These are phyloP conservation scores for Vitis hybrid DNA, from an alignment of 177 flowering plant species.

Conservation along the genomic window DNA sequence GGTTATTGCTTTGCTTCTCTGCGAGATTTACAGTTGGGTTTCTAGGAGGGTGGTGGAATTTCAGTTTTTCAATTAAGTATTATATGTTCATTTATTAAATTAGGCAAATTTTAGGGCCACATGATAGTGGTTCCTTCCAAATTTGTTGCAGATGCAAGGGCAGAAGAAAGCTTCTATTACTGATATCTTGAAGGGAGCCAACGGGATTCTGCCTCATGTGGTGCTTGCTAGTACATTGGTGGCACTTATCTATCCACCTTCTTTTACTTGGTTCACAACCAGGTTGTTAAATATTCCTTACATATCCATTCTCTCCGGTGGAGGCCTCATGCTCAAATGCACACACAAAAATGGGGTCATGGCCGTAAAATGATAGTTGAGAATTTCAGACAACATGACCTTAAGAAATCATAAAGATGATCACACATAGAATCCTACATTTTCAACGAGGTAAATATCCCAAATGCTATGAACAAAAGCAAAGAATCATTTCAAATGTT, in stretches of 20 bases:
- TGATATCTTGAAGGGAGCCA: slow-evolving; percentile 64
- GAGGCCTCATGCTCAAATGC: no score
- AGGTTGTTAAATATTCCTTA: slow-evolving; percentile 44
- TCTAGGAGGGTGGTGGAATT: no score
- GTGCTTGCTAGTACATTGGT: slow-evolving; percentile 78
- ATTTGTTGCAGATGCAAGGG: slow-evolving; percentile 33
- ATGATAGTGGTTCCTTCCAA: not conserved
- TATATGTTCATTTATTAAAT: no score
- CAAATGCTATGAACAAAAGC: no score
- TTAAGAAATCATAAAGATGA: no score
- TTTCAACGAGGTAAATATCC: no score
- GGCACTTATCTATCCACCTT: slow-evolving; percentile 92
- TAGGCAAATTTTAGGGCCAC: no score
- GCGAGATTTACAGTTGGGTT: no score
- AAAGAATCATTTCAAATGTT: not conserved
- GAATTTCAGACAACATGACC: no score
- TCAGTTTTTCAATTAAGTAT: no score
- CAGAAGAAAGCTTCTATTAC: slow-evolving; percentile 34
- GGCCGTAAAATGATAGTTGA: no score
- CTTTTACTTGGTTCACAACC: slow-evolving; percentile 97
- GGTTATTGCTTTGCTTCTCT: slow-evolving; percentile 15
- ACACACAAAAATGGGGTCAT: not conserved
- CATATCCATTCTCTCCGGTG: not conserved
- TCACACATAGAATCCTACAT: no score
- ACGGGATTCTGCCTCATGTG: slow-evolving; percentile 81